Percentiles rank a stretch among this genome's conserved stretches.
Conservation (phyloP, 306 rosid genomes). For the Ziziphus jujuba region DNA sequence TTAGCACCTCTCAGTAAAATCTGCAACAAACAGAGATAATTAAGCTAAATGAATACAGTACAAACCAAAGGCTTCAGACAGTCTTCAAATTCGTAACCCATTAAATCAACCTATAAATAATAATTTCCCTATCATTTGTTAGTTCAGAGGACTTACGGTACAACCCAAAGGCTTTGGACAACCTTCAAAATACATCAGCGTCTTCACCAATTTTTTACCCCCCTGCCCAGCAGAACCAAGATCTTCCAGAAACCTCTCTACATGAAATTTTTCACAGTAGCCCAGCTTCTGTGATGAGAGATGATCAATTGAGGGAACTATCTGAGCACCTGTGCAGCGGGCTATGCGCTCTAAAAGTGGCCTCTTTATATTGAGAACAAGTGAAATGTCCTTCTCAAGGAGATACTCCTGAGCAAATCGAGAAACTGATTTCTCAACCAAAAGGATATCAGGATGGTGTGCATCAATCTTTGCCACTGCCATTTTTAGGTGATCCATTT, state of each 20-base stretch:
- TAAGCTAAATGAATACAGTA: slow-evolving; percentile 29
- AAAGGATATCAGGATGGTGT: slow-evolving; percentile 76
- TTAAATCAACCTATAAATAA: neutral
- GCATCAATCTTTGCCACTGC: slow-evolving; percentile 92
- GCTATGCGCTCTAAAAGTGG: slow-evolving; percentile 90
- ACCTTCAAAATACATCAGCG: slow-evolving; percentile 95
- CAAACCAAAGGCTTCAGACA: neutral
- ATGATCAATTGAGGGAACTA: slow-evolving; percentile 82
- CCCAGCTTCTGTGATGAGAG: slow-evolving; percentile 82
- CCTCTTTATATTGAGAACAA: slow-evolving; percentile 86
- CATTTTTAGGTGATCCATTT: slow-evolving; percentile 97
- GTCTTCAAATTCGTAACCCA: neutral
- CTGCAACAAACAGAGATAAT: slow-evolving; percentile 47
- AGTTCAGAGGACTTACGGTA: slow-evolving; percentile 67
- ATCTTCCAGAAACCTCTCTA: slow-evolving; percentile 75
- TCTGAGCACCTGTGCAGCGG: slow-evolving; percentile 89
- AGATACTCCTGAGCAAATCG: slow-evolving; percentile 93
- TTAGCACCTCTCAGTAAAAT: slow-evolving; percentile 87
- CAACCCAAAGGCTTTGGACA: slow-evolving; percentile 98
- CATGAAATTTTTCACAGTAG: slow-evolving; percentile 77
- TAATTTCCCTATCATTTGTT: neutral
- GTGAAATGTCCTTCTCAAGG: slow-evolving; percentile 82
- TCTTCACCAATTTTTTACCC: slow-evolving; percentile 71
- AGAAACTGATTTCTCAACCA: slow-evolving; percentile 97
- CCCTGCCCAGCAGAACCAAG: slow-evolving; percentile 58